Conservation (phyloP, 108 stramenopile genomes). For the Nitzschia palea region DNA sequence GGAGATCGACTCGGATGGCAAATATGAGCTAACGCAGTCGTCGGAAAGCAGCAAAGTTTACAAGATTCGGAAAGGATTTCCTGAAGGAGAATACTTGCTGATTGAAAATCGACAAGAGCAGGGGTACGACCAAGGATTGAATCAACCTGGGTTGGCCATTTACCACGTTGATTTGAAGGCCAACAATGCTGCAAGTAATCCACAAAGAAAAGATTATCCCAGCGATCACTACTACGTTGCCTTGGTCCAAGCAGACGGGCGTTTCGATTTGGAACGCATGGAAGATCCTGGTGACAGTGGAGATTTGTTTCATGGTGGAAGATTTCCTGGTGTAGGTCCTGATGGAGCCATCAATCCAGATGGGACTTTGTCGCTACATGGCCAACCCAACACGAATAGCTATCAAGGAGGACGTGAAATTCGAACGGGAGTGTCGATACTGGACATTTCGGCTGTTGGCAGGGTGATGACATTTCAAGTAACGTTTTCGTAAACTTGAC, state of each 20-base stretch:
- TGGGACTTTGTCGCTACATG: conserved; percentile 1
- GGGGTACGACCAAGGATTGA: conserved; percentile 43
- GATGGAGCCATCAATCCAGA: conserved; percentile 1
- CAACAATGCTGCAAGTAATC: conserved; percentile 36
- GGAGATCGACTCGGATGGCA: conserved; percentile 2
- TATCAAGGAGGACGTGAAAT: conserved; percentile 15
- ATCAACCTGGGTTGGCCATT: conserved; percentile 52
- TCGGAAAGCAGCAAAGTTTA: conserved; percentile 50
- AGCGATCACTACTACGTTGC: conserved; percentile 71
- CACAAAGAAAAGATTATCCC: conserved; percentile 56
- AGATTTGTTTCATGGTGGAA: conserved; percentile 16
- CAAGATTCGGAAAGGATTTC: conserved; percentile 42
- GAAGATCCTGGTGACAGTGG: conserved; percentile 21
- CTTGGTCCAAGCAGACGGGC: conserved; percentile 60
- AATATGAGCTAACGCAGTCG: conserved; percentile 8
- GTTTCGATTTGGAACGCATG: conserved; percentile 59
- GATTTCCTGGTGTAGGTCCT: conserved; percentile 5
- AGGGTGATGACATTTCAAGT: conserved; percentile 38
- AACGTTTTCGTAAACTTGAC: background rate
- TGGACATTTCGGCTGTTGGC: conserved; percentile 6
- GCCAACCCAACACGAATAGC: conserved; percentile 27
- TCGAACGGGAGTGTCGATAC: conserved; percentile 7
- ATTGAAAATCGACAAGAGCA: conserved; percentile 72
- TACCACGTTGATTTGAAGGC: conserved; percentile 54
- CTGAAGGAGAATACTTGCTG: conserved; percentile 57